A percentile compares a stretch with the other conserved stretches of the same genome.
Evolutionary conservation across 495 filamentous ascomycete genomes (phyloP).

Genomic region (Aspergillus indologenus): DNA sequence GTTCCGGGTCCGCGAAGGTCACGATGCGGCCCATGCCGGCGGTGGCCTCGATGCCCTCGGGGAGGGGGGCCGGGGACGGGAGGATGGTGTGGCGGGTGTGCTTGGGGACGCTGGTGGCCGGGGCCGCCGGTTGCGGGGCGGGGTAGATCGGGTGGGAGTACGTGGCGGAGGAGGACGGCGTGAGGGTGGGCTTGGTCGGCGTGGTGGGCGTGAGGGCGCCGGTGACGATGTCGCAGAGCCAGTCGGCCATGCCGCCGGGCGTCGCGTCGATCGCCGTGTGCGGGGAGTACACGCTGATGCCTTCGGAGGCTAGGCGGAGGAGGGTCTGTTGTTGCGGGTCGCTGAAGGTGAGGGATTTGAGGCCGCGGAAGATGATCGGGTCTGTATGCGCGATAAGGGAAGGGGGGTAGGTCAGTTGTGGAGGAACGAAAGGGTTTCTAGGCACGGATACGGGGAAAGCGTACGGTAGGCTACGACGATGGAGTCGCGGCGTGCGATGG

Average conservation of each 20-base stretch:
- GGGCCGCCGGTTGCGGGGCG: slow-evolving; percentile 26
- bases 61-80: slow-evolving; percentile 42
- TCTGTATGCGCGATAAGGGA: slow-evolving; percentile 64
- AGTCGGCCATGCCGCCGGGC: slow-evolving; percentile 83
- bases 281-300: slow-evolving; percentile 92
- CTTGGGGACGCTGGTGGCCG: slow-evolving; percentile 18
- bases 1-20: slow-evolving; percentile 55
- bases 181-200: slow-evolving; percentile 6
- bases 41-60: slow-evolving; percentile 56
- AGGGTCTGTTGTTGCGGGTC: slow-evolving; percentile 85
- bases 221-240: slow-evolving; percentile 87
- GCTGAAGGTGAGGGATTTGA: slow-evolving; percentile 80
- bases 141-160: slow-evolving; percentile 43
- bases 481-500: slow-evolving; percentile 69
- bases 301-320: slow-evolving; percentile 76
- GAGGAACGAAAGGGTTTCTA: no score
- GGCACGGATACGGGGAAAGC: slow-evolving; percentile 24
- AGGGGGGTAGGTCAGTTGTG: no score
- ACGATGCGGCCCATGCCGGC: slow-evolving; percentile 79
- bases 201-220: slow-evolving; percentile 35
- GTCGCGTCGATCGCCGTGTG: slow-evolving; percentile 94
- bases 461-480: slow-evolving; percentile 87
- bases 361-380: slow-evolving; percentile 88
- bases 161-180: slow-evolving; percentile 31
- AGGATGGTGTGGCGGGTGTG: slow-evolving; percentile 55